These are phyloP conservation scores for Talaromyces sp. DNA, from an alignment of 2,329 filamentous ascomycete species.

Conservation along the genomic window DNA sequence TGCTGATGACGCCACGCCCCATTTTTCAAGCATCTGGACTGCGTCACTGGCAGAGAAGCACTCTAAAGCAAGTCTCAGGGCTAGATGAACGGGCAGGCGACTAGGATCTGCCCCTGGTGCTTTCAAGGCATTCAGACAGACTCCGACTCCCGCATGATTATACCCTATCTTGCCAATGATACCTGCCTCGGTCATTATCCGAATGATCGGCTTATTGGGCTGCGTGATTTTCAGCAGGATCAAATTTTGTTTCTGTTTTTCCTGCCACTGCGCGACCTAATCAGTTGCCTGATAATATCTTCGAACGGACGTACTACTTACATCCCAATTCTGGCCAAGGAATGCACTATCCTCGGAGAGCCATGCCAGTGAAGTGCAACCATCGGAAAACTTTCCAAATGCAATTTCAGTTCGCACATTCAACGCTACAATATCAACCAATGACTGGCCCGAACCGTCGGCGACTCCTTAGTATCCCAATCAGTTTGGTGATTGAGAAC, in stretches of 20 bases:
- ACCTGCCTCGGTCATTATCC: conserved; percentile 54
- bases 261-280: background rate
- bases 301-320: conserved; percentile 13
- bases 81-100: conserved; percentile 52
- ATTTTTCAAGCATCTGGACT: conserved; percentile 32
- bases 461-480: conserved; percentile 37
- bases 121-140: conserved; percentile 53
- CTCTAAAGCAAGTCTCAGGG: conserved; percentile 50
- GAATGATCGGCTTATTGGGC: conserved; percentile 41
- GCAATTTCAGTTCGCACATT: conserved; percentile 54
- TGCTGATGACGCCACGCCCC: conserved; percentile 50
- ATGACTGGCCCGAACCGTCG: conserved; percentile 38
- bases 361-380: conserved; percentile 50
- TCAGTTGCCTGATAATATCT: background rate
- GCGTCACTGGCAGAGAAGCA: conserved; percentile 43
- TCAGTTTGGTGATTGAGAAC: background rate
- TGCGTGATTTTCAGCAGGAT: conserved; percentile 44
- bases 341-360: conserved; percentile 33
- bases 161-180: conserved; percentile 57
- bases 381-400: conserved; percentile 50
- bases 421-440: conserved; percentile 48
- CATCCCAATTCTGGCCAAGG: conserved; percentile 55
- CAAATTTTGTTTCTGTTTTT: conserved; percentile 46
- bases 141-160: conserved; percentile 51
- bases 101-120: conserved; percentile 45